A percentile compares a stretch with the other conserved stretches of the same genome.
phyloP scores from a whole-genome alignment of 2,329 filamentous ascomycete genomes.

The Pseudogymnoascus verrucosus region DNA sequence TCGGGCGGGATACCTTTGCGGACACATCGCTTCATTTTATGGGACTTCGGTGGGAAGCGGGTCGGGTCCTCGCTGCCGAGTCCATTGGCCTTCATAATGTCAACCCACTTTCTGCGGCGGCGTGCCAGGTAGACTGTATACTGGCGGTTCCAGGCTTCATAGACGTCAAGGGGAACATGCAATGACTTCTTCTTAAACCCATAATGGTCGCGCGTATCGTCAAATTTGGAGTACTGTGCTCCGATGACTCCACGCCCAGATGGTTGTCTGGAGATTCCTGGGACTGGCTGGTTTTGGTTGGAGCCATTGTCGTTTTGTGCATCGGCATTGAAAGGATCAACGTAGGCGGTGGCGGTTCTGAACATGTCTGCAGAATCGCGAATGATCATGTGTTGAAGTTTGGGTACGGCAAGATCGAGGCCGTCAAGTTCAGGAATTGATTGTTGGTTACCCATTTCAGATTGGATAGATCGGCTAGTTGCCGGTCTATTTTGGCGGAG shows the following conservation, averaged over 20 bases:
- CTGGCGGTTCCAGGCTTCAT: slow-evolving; percentile 69
- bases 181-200: slow-evolving; percentile 86
- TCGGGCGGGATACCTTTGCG: slow-evolving; percentile 91
- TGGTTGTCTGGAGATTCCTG: neutral
- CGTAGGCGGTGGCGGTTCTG: neutral
- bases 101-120: slow-evolving; percentile 73
- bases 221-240: slow-evolving; percentile 13
- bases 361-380: neutral
- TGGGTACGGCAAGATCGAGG: neutral
- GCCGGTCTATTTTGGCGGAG: slow-evolving; percentile 12
- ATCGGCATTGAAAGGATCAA: neutral
- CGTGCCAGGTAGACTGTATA: slow-evolving; percentile 71
- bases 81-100: slow-evolving; percentile 67
- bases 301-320: neutral
- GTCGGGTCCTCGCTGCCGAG: slow-evolving; percentile 64
- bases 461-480: slow-evolving; percentile 17
- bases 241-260: neutral
- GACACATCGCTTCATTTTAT: slow-evolving; percentile 82
- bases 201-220: slow-evolving; percentile 62
- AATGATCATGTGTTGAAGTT: neutral
- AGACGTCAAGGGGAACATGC: slow-evolving; percentile 67
- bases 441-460: neutral
- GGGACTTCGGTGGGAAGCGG: slow-evolving; percentile 70
- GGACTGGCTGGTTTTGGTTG: neutral
- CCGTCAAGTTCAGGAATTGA: neutral